phyloP scores from a whole-genome alignment of 2,329 filamentous ascomycete species.

The Decorospora gaudefroyi region DNA sequence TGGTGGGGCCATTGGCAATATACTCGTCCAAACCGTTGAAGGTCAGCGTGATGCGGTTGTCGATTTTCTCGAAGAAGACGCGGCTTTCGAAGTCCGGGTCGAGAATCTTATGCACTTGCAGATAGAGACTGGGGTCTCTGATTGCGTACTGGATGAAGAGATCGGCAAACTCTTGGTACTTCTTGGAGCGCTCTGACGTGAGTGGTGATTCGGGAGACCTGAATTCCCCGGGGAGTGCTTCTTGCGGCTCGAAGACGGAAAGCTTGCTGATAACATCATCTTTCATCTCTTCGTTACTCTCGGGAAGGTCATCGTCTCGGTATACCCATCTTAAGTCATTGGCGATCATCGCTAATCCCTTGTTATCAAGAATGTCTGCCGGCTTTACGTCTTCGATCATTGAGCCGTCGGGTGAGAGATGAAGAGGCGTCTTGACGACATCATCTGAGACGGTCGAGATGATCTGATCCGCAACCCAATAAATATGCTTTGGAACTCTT shows the following conservation, averaged over 20 bases:
- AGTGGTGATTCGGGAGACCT: constrained; percentile 32
- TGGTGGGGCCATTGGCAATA: constrained; percentile 34
- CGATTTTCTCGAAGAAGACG: constrained; percentile 45
- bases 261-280: constrained; percentile 43
- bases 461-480: constrained; percentile 46
- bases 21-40: constrained; percentile 42
- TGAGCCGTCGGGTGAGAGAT: constrained; percentile 41
- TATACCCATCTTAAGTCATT: constrained; percentile 38
- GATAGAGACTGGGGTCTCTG: constrained; percentile 34
- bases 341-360: constrained; percentile 34
- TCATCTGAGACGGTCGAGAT: constrained; percentile 29
- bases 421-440: constrained; percentile 33
- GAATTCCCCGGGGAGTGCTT: constrained; percentile 43
- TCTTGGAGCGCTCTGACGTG: constrained; percentile 36
- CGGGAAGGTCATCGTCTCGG: constrained; percentile 33
- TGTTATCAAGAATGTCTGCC: constrained; percentile 35
- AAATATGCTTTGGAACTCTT: constrained; percentile 41
- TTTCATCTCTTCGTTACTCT: constrained; percentile 39
- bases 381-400: constrained; percentile 39
- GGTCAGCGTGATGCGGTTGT: constrained; percentile 32
- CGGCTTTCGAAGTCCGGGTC: constrained; percentile 40
- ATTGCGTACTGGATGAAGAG: constrained; percentile 39
- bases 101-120: constrained; percentile 36
- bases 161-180: constrained; percentile 38
- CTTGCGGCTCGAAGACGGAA: constrained; percentile 45